These are phyloP conservation scores for Bryoerythrophyllum caledonicum DNA, from an alignment of 225 moss, liverwort and hornwort genomes.

Conservation along the genomic window DNA sequence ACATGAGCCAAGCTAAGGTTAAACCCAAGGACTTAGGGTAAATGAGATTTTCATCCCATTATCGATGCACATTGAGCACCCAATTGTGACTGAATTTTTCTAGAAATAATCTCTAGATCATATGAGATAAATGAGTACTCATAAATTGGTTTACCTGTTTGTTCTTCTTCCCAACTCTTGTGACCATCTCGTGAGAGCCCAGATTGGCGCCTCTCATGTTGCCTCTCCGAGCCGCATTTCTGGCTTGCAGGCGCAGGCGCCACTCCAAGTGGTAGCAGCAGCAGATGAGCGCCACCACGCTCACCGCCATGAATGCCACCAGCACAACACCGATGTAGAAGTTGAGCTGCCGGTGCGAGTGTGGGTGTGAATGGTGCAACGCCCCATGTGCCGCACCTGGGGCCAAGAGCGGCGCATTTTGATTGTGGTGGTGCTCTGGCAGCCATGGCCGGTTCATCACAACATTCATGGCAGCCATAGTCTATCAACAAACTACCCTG, in stretches of 20 bases:
- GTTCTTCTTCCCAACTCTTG: slow-evolving; percentile 36
- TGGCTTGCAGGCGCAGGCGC: slow-evolving; percentile 50
- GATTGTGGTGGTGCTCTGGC: slow-evolving; percentile 36
- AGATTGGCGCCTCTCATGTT: neutral
- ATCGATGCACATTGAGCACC: neutral
- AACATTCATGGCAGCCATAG: slow-evolving; percentile 19
- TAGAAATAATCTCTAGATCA: neutral
- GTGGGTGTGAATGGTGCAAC: slow-evolving; percentile 34
- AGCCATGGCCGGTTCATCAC: slow-evolving; percentile 28
- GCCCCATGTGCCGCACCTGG: slow-evolving; percentile 17
- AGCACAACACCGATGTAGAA: slow-evolving; percentile 48
- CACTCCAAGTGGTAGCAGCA: slow-evolving; percentile 59
- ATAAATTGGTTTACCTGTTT: slow-evolving; percentile 31
- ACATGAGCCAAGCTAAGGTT: neutral
- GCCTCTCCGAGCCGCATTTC: slow-evolving; percentile 31
- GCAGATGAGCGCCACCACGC: slow-evolving; percentile 48
- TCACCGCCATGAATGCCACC: slow-evolving; percentile 46
- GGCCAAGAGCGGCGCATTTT: slow-evolving; percentile 25
- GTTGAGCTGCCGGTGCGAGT: slow-evolving; percentile 38
- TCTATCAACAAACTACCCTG: neutral
- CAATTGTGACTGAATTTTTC: neutral
- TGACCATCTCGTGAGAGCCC: slow-evolving; percentile 28
- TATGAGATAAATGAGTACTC: neutral
- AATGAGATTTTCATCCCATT: neutral
- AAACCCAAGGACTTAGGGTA: neutral